These are phyloP conservation scores for Clathrospora elynae DNA, from an alignment of 2,329 filamentous ascomycete genomes.

Conservation along the genomic window DNA sequence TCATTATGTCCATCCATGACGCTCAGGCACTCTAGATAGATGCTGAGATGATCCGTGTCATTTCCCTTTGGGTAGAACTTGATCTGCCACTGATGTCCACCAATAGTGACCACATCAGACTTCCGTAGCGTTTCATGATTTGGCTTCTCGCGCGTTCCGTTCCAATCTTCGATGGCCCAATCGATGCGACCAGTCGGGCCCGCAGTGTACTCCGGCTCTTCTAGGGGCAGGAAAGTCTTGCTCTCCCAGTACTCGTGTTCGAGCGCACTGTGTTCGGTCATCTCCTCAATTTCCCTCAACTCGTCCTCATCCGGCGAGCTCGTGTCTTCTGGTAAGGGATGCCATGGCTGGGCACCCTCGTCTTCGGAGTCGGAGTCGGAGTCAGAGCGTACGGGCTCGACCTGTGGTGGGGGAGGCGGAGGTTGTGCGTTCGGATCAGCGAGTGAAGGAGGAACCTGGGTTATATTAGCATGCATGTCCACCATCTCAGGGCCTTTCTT, in stretches of 20 bases:
- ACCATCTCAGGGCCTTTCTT: too few relatives aligned
- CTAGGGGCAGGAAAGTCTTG: conserved; percentile 59
- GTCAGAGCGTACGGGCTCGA: conserved; percentile 37
- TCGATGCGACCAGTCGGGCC: conserved; percentile 61
- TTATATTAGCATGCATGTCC: conserved; percentile 2
- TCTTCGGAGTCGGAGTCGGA: conserved; percentile 46
- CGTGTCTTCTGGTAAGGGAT: conserved; percentile 61
- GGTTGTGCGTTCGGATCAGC: conserved; percentile 32
- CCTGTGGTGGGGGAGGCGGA: conserved; percentile 41
- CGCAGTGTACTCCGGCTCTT: conserved; percentile 63
- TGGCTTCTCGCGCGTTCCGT: conserved; percentile 64
- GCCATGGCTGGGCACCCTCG: conserved; percentile 53
- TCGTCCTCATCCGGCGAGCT: conserved; percentile 63
- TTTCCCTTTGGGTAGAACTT: conserved; percentile 69
- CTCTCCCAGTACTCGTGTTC: conserved; percentile 65
- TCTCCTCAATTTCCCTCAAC: conserved; percentile 61
- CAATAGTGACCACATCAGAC: conserved; percentile 61
- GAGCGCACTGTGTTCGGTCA: conserved; percentile 59
- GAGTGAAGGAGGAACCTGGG: conserved; percentile 17
- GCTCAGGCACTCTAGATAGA: conserved; percentile 66
- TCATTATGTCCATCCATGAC: conserved; percentile 37
- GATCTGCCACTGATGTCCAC: conserved; percentile 67
- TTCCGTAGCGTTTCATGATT: conserved; percentile 64
- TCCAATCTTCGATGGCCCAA: conserved; percentile 63
- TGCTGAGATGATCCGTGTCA: conserved; percentile 61